Conservation (phyloP, 495 filamentous ascomycete species). For the Eremomyces bilateralis region DNA sequence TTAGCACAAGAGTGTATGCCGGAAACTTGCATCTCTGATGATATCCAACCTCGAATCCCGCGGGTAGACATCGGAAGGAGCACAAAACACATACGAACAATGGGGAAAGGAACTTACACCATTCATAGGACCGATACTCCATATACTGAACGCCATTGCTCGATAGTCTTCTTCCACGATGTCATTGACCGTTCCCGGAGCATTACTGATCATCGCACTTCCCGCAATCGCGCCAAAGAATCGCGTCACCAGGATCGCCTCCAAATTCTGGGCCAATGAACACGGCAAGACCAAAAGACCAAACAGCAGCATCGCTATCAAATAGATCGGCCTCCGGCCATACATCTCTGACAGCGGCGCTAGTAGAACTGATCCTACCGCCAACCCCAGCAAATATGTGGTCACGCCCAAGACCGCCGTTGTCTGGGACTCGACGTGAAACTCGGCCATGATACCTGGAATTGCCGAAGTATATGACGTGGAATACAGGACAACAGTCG, state of each 20-base stretch:
- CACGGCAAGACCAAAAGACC: constrained; percentile 48
- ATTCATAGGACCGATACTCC: constrained; percentile 60
- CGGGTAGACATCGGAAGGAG: not conserved
- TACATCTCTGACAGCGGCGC: constrained; percentile 64
- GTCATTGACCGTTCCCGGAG: constrained; percentile 66
- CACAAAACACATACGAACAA: too few species aligned
- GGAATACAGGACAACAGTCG: constrained; percentile 45
- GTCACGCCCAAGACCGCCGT: constrained; percentile 57
- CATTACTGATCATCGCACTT: constrained; percentile 57
- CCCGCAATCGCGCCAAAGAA: constrained; percentile 65
- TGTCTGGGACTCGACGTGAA: constrained; percentile 29
- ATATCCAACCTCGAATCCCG: too few species aligned
- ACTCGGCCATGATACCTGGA: constrained; percentile 43
- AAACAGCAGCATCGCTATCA: constrained; percentile 38
- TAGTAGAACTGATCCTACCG: constrained; percentile 46
- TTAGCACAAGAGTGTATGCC: too few species aligned
- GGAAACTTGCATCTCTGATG: too few species aligned
- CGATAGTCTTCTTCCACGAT: constrained; percentile 47
- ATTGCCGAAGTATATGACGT: constrained; percentile 60
- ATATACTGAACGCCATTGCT: constrained; percentile 51
- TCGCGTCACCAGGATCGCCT: constrained; percentile 41
- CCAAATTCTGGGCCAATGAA: constrained; percentile 41
- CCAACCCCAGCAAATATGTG: constrained; percentile 55
- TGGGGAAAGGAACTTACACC: constrained; percentile 28
- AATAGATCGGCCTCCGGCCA: constrained; percentile 53